These are phyloP conservation scores for Alternaria gaisen DNA, from an alignment of 2,329 filamentous ascomycete genomes.

Conservation along the genomic window DNA sequence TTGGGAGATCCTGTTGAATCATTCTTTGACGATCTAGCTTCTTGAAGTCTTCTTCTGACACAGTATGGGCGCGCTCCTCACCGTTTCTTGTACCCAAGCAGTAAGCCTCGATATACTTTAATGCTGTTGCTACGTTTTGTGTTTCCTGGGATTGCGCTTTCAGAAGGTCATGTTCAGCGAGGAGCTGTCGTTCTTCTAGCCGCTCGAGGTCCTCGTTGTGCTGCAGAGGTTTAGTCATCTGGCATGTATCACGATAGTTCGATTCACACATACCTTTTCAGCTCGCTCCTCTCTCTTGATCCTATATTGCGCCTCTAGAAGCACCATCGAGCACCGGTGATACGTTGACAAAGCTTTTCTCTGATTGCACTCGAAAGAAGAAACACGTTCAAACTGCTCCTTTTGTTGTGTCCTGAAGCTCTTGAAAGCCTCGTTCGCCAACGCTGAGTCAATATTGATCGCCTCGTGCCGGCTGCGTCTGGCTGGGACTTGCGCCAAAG, in stretches of 20 bases:
- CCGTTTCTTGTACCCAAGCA: constrained; percentile 50
- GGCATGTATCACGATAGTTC: not conserved
- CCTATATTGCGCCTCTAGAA: constrained; percentile 33
- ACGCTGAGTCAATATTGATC: constrained; percentile 30
- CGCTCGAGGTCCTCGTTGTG: constrained; percentile 52
- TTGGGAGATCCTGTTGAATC: constrained; percentile 51
- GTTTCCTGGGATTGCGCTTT: constrained; percentile 53
- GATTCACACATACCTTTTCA: constrained; percentile 38
- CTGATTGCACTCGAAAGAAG: constrained; percentile 46
- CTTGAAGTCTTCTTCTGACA: constrained; percentile 56
- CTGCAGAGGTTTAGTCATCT: constrained; percentile 36
- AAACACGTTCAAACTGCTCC: constrained; percentile 42
- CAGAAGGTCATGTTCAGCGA: constrained; percentile 55
- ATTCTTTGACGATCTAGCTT: constrained; percentile 55
- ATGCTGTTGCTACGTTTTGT: constrained; percentile 55
- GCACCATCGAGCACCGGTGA: constrained; percentile 34
- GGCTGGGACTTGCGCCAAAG: constrained; percentile 14
- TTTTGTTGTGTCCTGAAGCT: constrained; percentile 38
- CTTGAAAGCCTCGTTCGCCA: constrained; percentile 40
- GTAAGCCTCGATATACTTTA: constrained; percentile 60
- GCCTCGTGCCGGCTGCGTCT: constrained; percentile 24
- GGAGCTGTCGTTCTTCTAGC: constrained; percentile 57
- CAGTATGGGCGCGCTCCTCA: constrained; percentile 37
- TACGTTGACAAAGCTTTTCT: constrained; percentile 40
- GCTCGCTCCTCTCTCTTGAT: constrained; percentile 29